Evolutionary conservation across 257 asterid species (phyloP), one percentile per base, ranked within the genome.

Genomic region (Scutellaria barbata): DNA sequence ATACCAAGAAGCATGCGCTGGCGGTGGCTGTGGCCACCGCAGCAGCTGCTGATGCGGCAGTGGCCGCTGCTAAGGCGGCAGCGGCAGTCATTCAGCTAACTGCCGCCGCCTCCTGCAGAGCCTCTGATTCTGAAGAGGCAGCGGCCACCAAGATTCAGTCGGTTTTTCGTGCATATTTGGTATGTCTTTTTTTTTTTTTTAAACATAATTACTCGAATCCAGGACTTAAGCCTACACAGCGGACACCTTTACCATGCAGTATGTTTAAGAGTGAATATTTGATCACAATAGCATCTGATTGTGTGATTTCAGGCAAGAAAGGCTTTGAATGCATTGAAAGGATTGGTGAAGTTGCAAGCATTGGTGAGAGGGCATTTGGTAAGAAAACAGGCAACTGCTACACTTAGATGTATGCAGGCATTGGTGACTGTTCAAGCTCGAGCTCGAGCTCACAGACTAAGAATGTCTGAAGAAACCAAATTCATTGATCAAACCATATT

Each of bases 321-420:
- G 72, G 98, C 99, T 18, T 56, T 95, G 95, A 95, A 95, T 85
- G 99, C 99, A 20, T 73, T 92, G 85, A 89, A 75, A 76, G 99
- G 99, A 46, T 75, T 95, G 46, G 99, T 91, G 81, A 90, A 94
- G 83, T 70, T 94, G 81, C 97, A 94, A 77, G 99, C 98, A 20
- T 47, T 95, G 81, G 95, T 89, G 5, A 88, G 99, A 57, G 99
- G 96, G 54, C 98, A 95, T 82, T 71, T 95, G 74, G 96, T 95
- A 65, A 79, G 99, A 40, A 91, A 91, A 80, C 98, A 89, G 45
- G 96, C 97, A 10, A 85, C 89, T 7, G 89, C 96, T 13, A 92
- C 98, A 33, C 93, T 95, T 1, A 74, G 95, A 76, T 88, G 98
- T 75, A 95, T 95, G 96, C 97, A 92, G 76, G 96, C 99, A 33